These are phyloP conservation scores for Penicillium olsonii DNA, from an alignment of 2,329 filamentous ascomycete genomes.

Conservation along the genomic window DNA sequence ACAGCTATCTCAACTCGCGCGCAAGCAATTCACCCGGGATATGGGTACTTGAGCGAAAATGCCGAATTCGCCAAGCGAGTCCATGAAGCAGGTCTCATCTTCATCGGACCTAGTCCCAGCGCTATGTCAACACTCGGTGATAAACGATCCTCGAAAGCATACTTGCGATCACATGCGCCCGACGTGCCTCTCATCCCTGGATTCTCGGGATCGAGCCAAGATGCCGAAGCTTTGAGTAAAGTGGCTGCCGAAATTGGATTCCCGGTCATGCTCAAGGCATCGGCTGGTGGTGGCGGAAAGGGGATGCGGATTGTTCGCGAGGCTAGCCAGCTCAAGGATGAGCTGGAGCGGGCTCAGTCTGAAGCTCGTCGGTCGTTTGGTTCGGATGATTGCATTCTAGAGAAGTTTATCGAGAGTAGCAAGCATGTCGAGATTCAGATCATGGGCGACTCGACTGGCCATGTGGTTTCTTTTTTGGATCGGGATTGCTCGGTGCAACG, in stretches of 20 bases:
- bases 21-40: conserved; percentile 37
- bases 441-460: conserved; percentile 27
- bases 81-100: conserved; percentile 32
- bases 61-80: conserved; percentile 32
- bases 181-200: conserved; percentile 33
- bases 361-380: conserved; percentile 1
- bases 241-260: conserved; percentile 23
- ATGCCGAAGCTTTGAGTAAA: conserved; percentile 7
- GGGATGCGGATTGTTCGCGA: conserved; percentile 6
- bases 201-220: conserved; percentile 12
- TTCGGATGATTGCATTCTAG: conserved; percentile 3
- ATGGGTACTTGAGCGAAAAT: conserved; percentile 40
- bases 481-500: conserved; percentile 55
- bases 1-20: conserved; percentile 15
- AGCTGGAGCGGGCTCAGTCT: neutral
- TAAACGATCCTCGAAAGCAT: conserved; percentile 31
- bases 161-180: conserved; percentile 20
- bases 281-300: conserved; percentile 13
- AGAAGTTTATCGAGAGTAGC: conserved; percentile 9
- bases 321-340: neutral
- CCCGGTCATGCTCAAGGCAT: conserved; percentile 6
- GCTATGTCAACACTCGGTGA: conserved; percentile 37
- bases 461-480: conserved; percentile 45
- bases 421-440: conserved; percentile 14
- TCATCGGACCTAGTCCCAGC: conserved; percentile 34